Conservation (phyloP, 768 basidiomycete genomes). For the Macrolepiota fuliginosa region DNA sequence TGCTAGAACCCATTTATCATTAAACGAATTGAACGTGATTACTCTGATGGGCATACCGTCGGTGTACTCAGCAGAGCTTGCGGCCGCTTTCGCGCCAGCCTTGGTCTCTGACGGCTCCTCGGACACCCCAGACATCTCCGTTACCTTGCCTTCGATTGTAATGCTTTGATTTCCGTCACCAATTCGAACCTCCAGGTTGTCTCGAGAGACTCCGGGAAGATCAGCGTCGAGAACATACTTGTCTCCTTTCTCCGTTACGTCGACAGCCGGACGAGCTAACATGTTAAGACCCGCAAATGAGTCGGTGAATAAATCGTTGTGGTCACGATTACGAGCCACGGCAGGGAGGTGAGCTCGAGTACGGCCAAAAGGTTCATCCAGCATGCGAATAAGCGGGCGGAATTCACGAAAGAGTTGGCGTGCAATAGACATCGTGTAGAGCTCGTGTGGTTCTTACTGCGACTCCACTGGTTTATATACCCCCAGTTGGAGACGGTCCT, state of each 20-base stretch:
- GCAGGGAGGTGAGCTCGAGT: constrained; percentile 15
- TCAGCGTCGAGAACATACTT: constrained; percentile 74
- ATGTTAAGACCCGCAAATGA: constrained; percentile 34
- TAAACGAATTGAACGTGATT: not conserved
- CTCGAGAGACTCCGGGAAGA: constrained; percentile 75
- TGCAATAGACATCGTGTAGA: constrained; percentile 55
- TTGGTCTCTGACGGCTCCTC: constrained; percentile 13
- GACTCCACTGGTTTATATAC: not conserved
- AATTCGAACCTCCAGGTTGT: constrained; percentile 68
- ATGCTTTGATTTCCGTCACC: constrained; percentile 69
- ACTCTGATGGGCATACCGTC: constrained; percentile 26
- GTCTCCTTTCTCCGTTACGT: constrained; percentile 64
- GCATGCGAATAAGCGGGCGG: constrained; percentile 71
- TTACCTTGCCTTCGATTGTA: constrained; percentile 67
- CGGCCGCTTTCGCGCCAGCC: constrained; percentile 18
- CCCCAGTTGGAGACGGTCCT: not conserved
- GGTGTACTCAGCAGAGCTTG: constrained; percentile 17
- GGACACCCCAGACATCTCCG: constrained; percentile 1
- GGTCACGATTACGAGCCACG: not conserved
- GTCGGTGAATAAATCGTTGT: constrained; percentile 38
- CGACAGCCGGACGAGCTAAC: constrained; percentile 53
- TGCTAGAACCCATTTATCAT: constrained; percentile 1
- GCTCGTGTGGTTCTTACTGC: not conserved
- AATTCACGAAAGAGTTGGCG: constrained; percentile 68
- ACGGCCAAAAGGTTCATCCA: constrained; percentile 66